Evolutionary conservation across 257 asterid genomes (phyloP), one percentile per base, ranked within the genome.

Genomic region (Paulownia fortunei): DNA sequence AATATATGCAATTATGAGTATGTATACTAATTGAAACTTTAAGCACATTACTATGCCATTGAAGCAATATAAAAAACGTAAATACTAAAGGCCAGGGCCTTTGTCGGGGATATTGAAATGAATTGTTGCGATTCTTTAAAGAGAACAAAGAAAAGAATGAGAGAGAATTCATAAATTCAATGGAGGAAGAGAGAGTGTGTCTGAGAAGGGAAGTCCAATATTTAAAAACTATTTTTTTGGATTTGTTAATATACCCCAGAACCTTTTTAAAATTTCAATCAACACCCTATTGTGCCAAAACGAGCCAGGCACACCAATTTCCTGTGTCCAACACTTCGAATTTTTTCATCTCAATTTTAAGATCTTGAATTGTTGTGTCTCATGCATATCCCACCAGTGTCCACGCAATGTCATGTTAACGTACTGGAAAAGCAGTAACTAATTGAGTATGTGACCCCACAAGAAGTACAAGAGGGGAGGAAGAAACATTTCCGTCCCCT

Each of bases 391-490:
- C 26, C 34, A 74, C 34, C 23, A 32, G 34, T 69, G 49, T 10
- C 47, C 39, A 52, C 42, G 4, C 30, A 54, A 71, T 19, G 30
- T 36, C 76, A 34, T 71, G 52, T 52, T 52, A 54, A 36, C 44
- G 18, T 9, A 21, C n/a, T 9, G 51, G 32, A 36, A 1, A 4
- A 51, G 23, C 66, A 52, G 66, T 19, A 15, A 52, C 9, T 32
- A 18, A 71, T 54, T 11, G 11, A 13, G 16, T 55, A n/a, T 59
- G 71, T 26, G 79, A 39, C 54, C 54, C 47, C 54, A 12, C 26
- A 30, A 30, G 63, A 74, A 74, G 68, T 67, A 23, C 32, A 73
- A 15, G 69, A 62, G n/a, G n/a, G n/a, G 44, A 59, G 12, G 32
- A 34, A 62, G 42, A 62, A 61, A 61, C 2, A 27, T 30, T n/a